Evolutionary conservation across 176 grass and related monocot genomes (phyloP), one percentile per base, ranked within the genome.

Genomic region (Musa itinerans): DNA sequence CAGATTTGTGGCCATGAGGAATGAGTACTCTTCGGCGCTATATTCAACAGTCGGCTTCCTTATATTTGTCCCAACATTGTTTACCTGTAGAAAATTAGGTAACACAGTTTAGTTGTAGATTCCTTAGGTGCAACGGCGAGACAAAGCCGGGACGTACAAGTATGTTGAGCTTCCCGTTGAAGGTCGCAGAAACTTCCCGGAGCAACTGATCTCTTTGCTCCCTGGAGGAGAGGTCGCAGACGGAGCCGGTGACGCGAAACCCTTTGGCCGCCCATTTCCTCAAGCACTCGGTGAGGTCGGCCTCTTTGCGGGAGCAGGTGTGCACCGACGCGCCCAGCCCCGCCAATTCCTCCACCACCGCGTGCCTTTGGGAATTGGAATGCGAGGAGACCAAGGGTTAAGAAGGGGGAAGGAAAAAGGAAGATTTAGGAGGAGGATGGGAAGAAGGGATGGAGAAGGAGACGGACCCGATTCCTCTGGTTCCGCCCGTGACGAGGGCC

Each of bases 1-100:
- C 52, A 98, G 84, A 75, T 98, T 93, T 23, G 88, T 91, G n/a
- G 29, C 49, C 90, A 93, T 98, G 43, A 93, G 1, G 50, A 89
- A 86, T 2, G 88, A 91, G 75, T 89, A 98, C 3, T 98, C 90
- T 12, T 91, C 84, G 27, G 82, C 64, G 56, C 71, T 82, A 79
- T 61, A 98, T 22, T 93, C 86, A 71, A 76, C 69, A 11, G 94
- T 91, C 20, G 77, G 10, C n/a, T 87, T 91, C 69, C 54, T 74
- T 84, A 80, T 82, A 82, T 93, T 93, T 79, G 88, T 93, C 17
- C 86, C 94, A 15, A 85, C 88, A 82, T 93, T 98, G 65, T 93
- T 98, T 76, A 93, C 77, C 94, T 91, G 55, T 26, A 92, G 11
- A 23, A 74, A 55, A 61, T 54, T 87, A 69, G 61, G 19, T 20